phyloP scores from a whole-genome alignment of 495 filamentous ascomycete species.

The Trichoderma parareesei region DNA sequence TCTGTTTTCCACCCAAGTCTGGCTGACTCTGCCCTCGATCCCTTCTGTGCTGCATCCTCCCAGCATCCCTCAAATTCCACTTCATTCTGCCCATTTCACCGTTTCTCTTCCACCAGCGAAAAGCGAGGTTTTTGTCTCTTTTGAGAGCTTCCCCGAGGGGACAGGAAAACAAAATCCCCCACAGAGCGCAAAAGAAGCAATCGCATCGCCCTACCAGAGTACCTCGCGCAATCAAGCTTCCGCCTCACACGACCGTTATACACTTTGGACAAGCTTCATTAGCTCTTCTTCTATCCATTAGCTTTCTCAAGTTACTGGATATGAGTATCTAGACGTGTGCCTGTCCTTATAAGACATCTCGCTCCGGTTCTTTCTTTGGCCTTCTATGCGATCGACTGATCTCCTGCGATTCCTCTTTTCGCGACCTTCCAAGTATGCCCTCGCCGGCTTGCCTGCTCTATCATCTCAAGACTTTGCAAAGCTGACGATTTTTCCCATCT shows the following conservation, averaged over 20 bases:
- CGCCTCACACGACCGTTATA: background rate
- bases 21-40: no score
- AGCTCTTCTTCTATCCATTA: background rate
- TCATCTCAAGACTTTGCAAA: background rate
- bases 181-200: background rate
- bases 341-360: background rate
- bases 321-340: constrained; percentile 1
- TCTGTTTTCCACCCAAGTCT: background rate
- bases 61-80: background rate
- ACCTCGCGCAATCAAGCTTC: background rate
- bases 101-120: no score
- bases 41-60: background rate
- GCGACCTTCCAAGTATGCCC: constrained; percentile 9
- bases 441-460: background rate
- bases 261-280: background rate
- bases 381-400: constrained; percentile 80
- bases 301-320: background rate
- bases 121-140: no score
- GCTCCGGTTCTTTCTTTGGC: constrained; percentile 3
- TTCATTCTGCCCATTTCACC: no score
- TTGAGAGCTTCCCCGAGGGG: background rate
- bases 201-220: background rate
- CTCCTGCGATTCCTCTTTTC: constrained; percentile 78
- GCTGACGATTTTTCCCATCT: constrained; percentile 11
- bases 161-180: background rate